Base-by-base conservation (phyloP, 495 filamentous ascomycete species). In the Xanthoparmelia taractica region DNA sequence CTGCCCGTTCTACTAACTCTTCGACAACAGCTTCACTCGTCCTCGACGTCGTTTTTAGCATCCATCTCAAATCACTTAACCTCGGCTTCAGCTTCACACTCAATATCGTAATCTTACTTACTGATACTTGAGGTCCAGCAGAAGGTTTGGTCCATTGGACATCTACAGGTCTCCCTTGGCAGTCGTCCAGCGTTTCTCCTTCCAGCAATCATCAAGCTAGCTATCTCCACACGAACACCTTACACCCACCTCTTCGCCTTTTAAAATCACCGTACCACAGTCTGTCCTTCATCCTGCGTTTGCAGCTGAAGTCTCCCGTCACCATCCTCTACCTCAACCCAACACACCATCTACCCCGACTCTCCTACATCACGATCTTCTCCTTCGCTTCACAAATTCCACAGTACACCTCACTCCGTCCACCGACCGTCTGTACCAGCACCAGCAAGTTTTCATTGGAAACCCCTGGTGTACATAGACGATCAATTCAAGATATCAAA, bases 401-500 rank as follows among this genome's bases (percentile, higher is more conserved):
- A 63, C 36, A 68, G 47, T 66, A 33, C 43, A 61, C 58, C 58
- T 58, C 63, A 58, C 58, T 63, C 60, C 60, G 63, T 68, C 59
- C 64, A 68, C 59, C 66, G 59, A 59, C 33, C 55, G 61, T 59
- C 41, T 63, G 38, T 59, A 65, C 58, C 61, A 65, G 59, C 90
- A 93, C 89, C 89, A 88, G 87, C 90, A 87, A 83, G 86, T 91
- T 90, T 91, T 91, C 86, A 75, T 89, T 90, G 82, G 85, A 84
- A 89, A 85, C 81, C 79, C 80, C 81, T 80, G 87, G 89, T 92
- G 90, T 93, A 93, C 83, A 91, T 92, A 91, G 76, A 73, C 82
- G 85, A 86, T 79, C 80, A 83, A 84, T 82, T 74, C 72, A 78
- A 79, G 72, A 73, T 61, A 65, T 73, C 69, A 70, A 69, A 63